Evolutionary conservation across 2,329 filamentous ascomycete species (phyloP).

Genomic region (Aspergillus pseudotamarii): DNA sequence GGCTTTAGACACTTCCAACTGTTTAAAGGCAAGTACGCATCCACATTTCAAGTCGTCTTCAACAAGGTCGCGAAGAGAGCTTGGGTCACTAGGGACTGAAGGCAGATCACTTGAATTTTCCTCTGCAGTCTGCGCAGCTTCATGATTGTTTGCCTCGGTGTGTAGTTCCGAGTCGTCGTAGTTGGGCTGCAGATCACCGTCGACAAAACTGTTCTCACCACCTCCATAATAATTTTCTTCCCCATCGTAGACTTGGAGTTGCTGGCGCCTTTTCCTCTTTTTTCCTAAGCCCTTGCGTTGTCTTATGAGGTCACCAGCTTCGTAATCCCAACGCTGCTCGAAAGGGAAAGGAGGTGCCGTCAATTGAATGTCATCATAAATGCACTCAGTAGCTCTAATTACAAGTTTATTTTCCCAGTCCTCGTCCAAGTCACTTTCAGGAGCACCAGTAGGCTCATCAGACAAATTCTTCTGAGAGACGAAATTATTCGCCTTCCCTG

Average conservation of each 20-base stretch:
- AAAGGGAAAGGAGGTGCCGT: slow-evolving; percentile 87
- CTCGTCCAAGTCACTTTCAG: slow-evolving; percentile 55
- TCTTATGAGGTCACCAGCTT: slow-evolving; percentile 59
- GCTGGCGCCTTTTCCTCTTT: slow-evolving; percentile 53
- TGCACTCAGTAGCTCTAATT: slow-evolving; percentile 82
- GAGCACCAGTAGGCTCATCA: slow-evolving; percentile 24
- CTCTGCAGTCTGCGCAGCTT: slow-evolving; percentile 19
- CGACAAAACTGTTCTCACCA: slow-evolving; percentile 40
- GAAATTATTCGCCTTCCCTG: slow-evolving; percentile 52
- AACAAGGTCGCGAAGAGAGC: slow-evolving; percentile 55
- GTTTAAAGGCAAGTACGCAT: slow-evolving; percentile 50
- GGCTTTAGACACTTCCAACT: slow-evolving; percentile 50
- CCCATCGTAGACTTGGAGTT: slow-evolving; percentile 51
- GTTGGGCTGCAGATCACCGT: slow-evolving; percentile 34
- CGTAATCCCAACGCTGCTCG: slow-evolving; percentile 82
- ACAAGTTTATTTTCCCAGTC: slow-evolving; percentile 75
- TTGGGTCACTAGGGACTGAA: slow-evolving; percentile 61
- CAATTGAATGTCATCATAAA: slow-evolving; percentile 67
- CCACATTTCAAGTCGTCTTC: slow-evolving; percentile 38
- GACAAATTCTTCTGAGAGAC: slow-evolving; percentile 32
- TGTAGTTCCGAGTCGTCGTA: slow-evolving; percentile 47
- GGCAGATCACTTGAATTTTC: slow-evolving; percentile 54
- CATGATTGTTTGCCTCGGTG: slow-evolving; percentile 20
- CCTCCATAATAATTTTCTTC: slow-evolving; percentile 45
- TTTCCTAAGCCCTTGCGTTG: slow-evolving; percentile 39